Percentiles rank a stretch among this genome's conserved stretches.
Conservation (phyloP, 1,284 basidiomycete species). For the Ustilago hordei region DNA sequence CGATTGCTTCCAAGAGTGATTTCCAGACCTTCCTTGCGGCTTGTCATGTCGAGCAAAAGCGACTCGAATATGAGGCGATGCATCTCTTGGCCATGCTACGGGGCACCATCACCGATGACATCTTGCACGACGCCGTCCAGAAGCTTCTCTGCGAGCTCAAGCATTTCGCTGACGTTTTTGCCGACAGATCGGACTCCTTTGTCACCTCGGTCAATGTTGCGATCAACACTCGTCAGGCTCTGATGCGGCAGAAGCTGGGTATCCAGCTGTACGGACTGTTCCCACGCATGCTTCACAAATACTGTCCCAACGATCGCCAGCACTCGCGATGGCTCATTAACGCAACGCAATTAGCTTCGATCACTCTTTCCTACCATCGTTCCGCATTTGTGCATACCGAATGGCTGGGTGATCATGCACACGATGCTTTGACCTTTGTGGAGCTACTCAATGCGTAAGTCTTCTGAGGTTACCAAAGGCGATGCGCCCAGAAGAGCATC, state of each 20-base stretch:
- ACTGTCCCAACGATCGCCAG: conserved; percentile 19
- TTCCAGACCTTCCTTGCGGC: conserved; percentile 7
- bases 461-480: not conserved
- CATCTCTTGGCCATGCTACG: conserved; percentile 25
- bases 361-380: conserved; percentile 21
- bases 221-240: conserved; percentile 2
- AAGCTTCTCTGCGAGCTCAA: conserved; percentile 24
- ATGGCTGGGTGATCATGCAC: conserved; percentile 34
- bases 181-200: conserved; percentile 4
- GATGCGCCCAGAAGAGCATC: not conserved
- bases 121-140: conserved; percentile 28
- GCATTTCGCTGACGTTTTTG: conserved; percentile 18
- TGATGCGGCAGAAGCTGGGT: conserved; percentile 31
- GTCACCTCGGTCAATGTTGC: not conserved
- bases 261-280: conserved; percentile 41
- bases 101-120: conserved; percentile 11
- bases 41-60: conserved; percentile 32
- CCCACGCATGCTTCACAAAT: conserved; percentile 24
- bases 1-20: conserved; percentile 12
- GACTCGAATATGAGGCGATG: conserved; percentile 27
- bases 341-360: conserved; percentile 17
- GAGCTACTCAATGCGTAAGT: conserved; percentile 39
- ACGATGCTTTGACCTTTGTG: conserved; percentile 25
- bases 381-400: conserved; percentile 20
- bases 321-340: conserved; percentile 27